Percentiles rank a stretch among this genome's conserved stretches.
These are phyloP conservation scores for Fabrea salina DNA, from an alignment of 169 alveolate species.

Conservation along the genomic window DNA sequence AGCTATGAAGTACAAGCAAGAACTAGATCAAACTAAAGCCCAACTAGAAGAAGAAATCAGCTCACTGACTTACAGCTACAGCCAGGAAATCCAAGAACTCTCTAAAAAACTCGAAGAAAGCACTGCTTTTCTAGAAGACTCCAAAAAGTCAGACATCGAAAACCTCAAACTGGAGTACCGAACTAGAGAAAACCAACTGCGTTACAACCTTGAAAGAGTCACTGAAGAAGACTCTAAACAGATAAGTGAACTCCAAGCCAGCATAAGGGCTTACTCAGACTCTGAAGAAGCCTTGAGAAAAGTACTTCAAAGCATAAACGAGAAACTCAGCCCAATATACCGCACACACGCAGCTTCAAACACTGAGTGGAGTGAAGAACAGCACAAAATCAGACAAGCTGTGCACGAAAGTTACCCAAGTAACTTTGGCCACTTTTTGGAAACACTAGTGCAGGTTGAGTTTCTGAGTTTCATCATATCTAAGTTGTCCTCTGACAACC, in stretches of 20 bases:
- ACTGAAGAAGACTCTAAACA: background rate
- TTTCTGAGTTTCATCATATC: background rate
- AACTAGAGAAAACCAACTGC: background rate
- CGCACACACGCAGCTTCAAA: no score
- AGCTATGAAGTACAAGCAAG: no score
- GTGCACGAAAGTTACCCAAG: no score
- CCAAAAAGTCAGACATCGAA: background rate
- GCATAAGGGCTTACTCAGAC: no score
- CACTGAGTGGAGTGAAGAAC: no score
- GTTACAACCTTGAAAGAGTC: background rate
- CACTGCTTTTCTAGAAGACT: background rate
- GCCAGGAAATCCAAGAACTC: background rate
- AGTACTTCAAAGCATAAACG: no score
- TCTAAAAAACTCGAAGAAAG: background rate
- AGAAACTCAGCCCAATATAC: no score
- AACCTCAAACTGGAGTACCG: no score
- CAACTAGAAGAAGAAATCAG: background rate
- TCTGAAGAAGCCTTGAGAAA: no score
- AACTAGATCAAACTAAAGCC: background rate
- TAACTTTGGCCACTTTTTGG: no score
- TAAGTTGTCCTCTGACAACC: slow-evolving; percentile 12
- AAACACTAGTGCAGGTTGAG: background rate
- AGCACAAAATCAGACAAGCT: no score
- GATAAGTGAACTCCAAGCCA: background rate
- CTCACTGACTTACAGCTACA: background rate